These are phyloP conservation scores for Fusarium dimerum DNA, from an alignment of 2,329 filamentous ascomycete genomes.

Conservation along the genomic window DNA sequence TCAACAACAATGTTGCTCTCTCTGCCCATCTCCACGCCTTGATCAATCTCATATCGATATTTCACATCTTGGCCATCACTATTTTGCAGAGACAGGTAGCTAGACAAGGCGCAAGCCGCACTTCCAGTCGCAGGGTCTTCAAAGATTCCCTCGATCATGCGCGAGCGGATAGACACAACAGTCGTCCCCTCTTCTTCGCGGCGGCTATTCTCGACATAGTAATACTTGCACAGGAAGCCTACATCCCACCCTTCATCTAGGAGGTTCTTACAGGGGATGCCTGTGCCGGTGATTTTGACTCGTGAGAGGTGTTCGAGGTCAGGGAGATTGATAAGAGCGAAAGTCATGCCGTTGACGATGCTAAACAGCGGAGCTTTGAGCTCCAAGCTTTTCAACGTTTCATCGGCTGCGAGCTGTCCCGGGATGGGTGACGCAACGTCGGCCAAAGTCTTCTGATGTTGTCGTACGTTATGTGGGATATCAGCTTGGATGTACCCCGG, in stretches of 20 bases:
- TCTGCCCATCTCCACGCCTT: slow-evolving; percentile 69
- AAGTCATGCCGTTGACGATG: slow-evolving; percentile 74
- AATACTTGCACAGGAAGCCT: slow-evolving; percentile 58
- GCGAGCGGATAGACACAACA: slow-evolving; percentile 49
- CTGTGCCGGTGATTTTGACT: slow-evolving; percentile 35
- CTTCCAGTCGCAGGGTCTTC: slow-evolving; percentile 67
- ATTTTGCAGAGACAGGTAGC: slow-evolving; percentile 53
- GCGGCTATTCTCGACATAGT: slow-evolving; percentile 52
- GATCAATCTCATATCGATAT: slow-evolving; percentile 54
- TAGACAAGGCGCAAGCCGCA: slow-evolving; percentile 58
- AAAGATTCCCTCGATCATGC: slow-evolving; percentile 57
- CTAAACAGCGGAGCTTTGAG: slow-evolving; percentile 53
- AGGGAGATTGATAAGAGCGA: slow-evolving; percentile 64
- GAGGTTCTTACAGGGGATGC: slow-evolving; percentile 37
- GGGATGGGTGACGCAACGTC: slow-evolving; percentile 28
- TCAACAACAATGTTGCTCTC: slow-evolving; percentile 53
- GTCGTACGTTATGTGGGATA: slow-evolving; percentile 68
- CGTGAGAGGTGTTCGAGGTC: slow-evolving; percentile 58
- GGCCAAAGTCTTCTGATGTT: slow-evolving; percentile 51
- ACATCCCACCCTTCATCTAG: slow-evolving; percentile 57
- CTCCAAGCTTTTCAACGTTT: slow-evolving; percentile 38
- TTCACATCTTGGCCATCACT: slow-evolving; percentile 32
- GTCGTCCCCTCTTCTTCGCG: slow-evolving; percentile 28
- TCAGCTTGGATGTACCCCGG: slow-evolving; percentile 56
- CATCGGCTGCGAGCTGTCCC: slow-evolving; percentile 31